Base-by-base conservation (phyloP, 495 filamentous ascomycete genomes). In the Daldinia concentrica region DNA sequence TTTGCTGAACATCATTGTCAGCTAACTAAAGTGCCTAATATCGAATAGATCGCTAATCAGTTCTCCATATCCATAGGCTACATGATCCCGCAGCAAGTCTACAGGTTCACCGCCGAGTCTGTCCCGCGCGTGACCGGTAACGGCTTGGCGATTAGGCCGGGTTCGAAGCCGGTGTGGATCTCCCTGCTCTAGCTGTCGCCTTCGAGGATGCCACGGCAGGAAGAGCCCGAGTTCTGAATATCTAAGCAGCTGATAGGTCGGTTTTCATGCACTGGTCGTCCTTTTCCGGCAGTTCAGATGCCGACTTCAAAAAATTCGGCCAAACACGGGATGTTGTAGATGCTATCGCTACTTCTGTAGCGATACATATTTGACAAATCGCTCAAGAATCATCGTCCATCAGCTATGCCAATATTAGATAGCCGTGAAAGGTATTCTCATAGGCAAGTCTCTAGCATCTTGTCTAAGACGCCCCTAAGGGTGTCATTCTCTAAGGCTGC, bases 401-500 rank as follows among this genome's bases (percentile, higher is more conserved):
- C 3, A 48, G 43, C 43, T 5, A 22, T 4, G 19, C 24, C 3
- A 48, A 48, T 24, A 48, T 48, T 48, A 56, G 27, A 45, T 34
- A 22, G 59, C 29, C 26, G 14, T 27, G 62, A 39, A 24, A 48
- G 14, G 50, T 52, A 24, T 41, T 50, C n/a, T 75, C 72, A 82
- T 26, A 74, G 70, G 75, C 93, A 97, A 7, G 91, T 93, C 79
- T 94, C 89, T 67, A 98, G 85, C 95, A 99, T 98, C 79, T 95
- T 97, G 68, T 90, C 87, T 72, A 99, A 82, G 17, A 98, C 91
- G 56, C 89, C 88, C 87, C 93, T 91, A 64, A 99, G 83, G 0
- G 92, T 95, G 61, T 90, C 90, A 79, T 99, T 99, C 80, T 99
- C 96, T 73, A 98, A 80, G 6, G 95, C 95, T 30, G 95, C 96